phyloP scores from a whole-genome alignment of 1,284 basidiomycete genomes.

The Ganoderma leucocontextum region DNA sequence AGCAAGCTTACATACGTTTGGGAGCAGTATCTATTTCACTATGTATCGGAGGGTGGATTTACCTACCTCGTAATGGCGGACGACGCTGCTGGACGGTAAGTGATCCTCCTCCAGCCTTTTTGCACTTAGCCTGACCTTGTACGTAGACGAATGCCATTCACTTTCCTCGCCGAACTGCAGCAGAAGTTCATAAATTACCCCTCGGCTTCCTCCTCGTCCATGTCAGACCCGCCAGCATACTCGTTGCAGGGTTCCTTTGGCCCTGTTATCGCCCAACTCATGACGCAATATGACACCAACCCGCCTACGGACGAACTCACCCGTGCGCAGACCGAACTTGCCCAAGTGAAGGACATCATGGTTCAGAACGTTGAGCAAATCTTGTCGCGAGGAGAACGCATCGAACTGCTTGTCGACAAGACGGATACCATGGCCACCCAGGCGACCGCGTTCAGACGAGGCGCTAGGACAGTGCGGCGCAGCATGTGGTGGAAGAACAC shows the following conservation, averaged over 20 bases:
- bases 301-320: constrained; percentile 93
- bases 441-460: constrained; percentile 94
- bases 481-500: constrained; percentile 98
- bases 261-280: constrained; percentile 71
- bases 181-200: constrained; percentile 77
- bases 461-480: constrained; percentile 85
- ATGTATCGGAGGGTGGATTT: constrained; percentile 87
- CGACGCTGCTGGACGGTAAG: constrained; percentile 85
- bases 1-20: constrained; percentile 96
- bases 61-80: constrained; percentile 95
- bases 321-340: constrained; percentile 90
- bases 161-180: constrained; percentile 90
- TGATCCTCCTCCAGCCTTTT: constrained; percentile 16
- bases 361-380: constrained; percentile 97
- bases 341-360: constrained; percentile 97
- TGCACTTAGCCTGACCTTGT: background rate
- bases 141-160: constrained; percentile 88
- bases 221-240: constrained; percentile 58
- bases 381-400: constrained; percentile 91
- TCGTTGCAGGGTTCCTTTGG: constrained; percentile 77
- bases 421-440: constrained; percentile 96
- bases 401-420: constrained; percentile 96
- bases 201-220: constrained; percentile 58
- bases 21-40: constrained; percentile 97
- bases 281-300: constrained; percentile 88